A percentile compares a stretch with the other conserved stretches of the same genome.
phyloP scores from a whole-genome alignment of 768 basidiomycete species.

The Macrolepiota albuminosa region DNA sequence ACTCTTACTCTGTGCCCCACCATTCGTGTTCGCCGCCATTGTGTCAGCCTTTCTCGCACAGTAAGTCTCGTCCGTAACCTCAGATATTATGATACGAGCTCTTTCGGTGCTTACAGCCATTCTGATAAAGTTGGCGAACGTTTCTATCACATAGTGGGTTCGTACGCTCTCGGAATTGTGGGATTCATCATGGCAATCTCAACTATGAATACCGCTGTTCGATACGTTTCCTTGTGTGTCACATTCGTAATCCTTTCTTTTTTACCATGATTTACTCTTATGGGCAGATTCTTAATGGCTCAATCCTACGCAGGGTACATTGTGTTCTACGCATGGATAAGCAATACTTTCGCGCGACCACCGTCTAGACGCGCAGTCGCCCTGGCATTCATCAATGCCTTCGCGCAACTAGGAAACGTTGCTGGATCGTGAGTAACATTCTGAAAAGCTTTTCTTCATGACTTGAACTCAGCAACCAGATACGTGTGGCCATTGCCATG shows the following conservation, averaged over 20 bases:
- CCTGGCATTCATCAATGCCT: constrained; percentile 76
- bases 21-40: constrained; percentile 61
- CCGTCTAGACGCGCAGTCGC: constrained; percentile 88
- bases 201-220: constrained; percentile 55
- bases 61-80: constrained; percentile 22
- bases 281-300: constrained; percentile 67
- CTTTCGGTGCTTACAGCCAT: constrained; percentile 36
- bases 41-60: constrained; percentile 49
- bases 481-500: constrained; percentile 66
- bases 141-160: constrained; percentile 55
- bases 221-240: constrained; percentile 61
- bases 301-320: constrained; percentile 72
- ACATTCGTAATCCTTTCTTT: neutral
- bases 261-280: neutral
- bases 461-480: constrained; percentile 21
- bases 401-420: constrained; percentile 82
- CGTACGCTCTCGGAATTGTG: constrained; percentile 55
- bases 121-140: constrained; percentile 71
- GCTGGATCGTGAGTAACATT: constrained; percentile 62
- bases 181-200: constrained; percentile 65
- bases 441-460: neutral
- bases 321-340: constrained; percentile 52
- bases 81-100: neutral
- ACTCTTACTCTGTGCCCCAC: constrained; percentile 50
- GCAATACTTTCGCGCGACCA: constrained; percentile 50